A percentile compares a stretch with the other conserved stretches of the same genome.
phyloP scores from a whole-genome alignment of 2,329 filamentous ascomycete species.

The Fusarium sp. region DNA sequence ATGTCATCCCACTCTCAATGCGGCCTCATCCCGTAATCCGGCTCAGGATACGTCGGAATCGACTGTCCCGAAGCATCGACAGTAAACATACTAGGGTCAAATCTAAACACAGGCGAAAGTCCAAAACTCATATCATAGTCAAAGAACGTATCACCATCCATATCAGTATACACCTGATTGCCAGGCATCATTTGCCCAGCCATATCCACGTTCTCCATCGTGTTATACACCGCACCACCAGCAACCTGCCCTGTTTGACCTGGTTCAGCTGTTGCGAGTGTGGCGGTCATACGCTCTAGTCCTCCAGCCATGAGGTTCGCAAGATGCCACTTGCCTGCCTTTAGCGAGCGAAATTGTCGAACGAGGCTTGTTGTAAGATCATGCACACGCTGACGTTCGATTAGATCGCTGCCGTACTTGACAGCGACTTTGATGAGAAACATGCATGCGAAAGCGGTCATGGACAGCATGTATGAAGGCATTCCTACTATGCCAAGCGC shows the following conservation, averaged over 20 bases:
- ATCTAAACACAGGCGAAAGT: constrained; percentile 46
- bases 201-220: constrained; percentile 38
- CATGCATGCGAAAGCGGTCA: constrained; percentile 66
- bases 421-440: constrained; percentile 63
- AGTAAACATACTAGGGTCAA: constrained; percentile 46
- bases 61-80: constrained; percentile 44
- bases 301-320: constrained; percentile 63
- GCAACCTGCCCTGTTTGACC: constrained; percentile 29
- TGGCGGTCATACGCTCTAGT: constrained; percentile 56
- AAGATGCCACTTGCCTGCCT: constrained; percentile 60
- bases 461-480: constrained; percentile 64
- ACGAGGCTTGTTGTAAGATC: constrained; percentile 57
- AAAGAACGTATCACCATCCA: constrained; percentile 47
- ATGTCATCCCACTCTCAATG: constrained; percentile 8
- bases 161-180: constrained; percentile 41
- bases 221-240: constrained; percentile 17
- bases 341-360: constrained; percentile 55
- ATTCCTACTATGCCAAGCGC: constrained; percentile 57
- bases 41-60: constrained; percentile 43
- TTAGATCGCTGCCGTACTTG: constrained; percentile 57
- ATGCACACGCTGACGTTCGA: constrained; percentile 56
- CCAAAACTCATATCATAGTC: constrained; percentile 50
- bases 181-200: constrained; percentile 34
- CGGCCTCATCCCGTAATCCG: constrained; percentile 41
- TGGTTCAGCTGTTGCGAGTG: constrained; percentile 20